Base-by-base conservation (phyloP, 768 basidiomycete species). In the Xerocomellus chrysenteron region DNA sequence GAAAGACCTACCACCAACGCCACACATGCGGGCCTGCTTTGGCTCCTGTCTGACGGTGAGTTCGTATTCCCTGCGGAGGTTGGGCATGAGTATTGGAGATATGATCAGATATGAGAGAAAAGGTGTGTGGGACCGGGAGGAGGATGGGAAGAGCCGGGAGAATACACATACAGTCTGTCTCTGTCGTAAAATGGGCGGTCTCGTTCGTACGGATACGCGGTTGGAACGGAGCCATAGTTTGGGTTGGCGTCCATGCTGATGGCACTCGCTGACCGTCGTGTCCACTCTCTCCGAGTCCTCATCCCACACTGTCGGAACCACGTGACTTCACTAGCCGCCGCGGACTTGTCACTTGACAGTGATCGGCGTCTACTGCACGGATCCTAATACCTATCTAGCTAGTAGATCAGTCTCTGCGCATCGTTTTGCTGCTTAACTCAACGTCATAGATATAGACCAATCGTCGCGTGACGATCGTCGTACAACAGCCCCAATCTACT, bases 1-100 rank as follows among this genome's bases (percentile, higher is more conserved):
- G 61, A 65, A 61, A 83, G 84, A 82, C 79, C 85, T 85, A 62
- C 92, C 90, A 42, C 93, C 90, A 11, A 93, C 88, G 52, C 91
- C 90, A 62, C 91, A 93, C 91, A 92, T 93, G 55, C 90, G 79
- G 6, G 90, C 88, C 73, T 94, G 92, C 73, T 94, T 92, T 3
- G 94, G 94, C 73, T 96, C 90, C 70, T 96, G 93, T 48, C 93
- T 80, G 54, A 96, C 87, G 35, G 80, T 83, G 64, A 96, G 84
- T 55, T 94, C 86, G 70, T 95, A 95, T 56, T 89, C 83, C 70
- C 93, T 94, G 74, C 16, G 26, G 19, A 11, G n/a, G 59, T 42
- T 30, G n/a, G 8, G 13, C 47, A 59, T 65, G 56, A 26, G 26
- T 26, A 26, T 26, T 26, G 26, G 2, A 26, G 26, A 54, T n/a